Base-by-base conservation (phyloP, 1,284 basidiomycete species). In the Somion occarium region DNA sequence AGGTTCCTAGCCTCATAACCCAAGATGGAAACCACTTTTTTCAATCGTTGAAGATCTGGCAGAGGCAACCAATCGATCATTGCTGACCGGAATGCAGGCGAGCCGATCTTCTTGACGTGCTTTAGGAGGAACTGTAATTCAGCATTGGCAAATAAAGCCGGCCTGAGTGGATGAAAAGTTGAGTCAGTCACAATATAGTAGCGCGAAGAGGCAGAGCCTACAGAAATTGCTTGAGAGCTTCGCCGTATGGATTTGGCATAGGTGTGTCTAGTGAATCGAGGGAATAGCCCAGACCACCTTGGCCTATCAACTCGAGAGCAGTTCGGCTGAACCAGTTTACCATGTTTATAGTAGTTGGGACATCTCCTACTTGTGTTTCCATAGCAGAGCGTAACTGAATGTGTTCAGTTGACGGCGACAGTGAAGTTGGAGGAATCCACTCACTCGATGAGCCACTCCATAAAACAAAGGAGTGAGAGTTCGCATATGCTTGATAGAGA, bases 231-330 rank as follows among this genome's bases (percentile, higher is more conserved):
- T 44, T 44, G 7, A 44, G 11, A 15, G 43, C 43, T 24, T 44
- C 19, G 22, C 13, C 43, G 18, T 24, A 44, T 5, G 5, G 9
- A 22, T 26, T 44, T 5, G 11, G 30, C 7, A 15, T 26, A 5
- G 11, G n/a, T 2, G 18, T 27, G n/a, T n/a, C 12, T 15, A 49
- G 41, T 20, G 34, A 20, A 30, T 50, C 48, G 25, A 47, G 42
- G 15, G 52, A 53, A 22, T 46, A 44, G 3, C 48, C 51, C 15
- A 48, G 23, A n/a, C 46, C 51, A 20, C 46, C 46, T 22, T 49
- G 38, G 13, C 46, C 46, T 5, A 52, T 37, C 3, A 45, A 5
- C 20, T 53, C 48, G 3, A 53, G 38, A 22, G 48, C 48, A 27
- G 38, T 18, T 27, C 52, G 44, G 37, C 20, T 18, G 5, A 34